Percentiles rank a stretch among this genome's conserved stretches.
These are phyloP conservation scores for Ceratobasidium sp. DNA, from an alignment of 1,284 basidiomycete species.

Conservation along the genomic window DNA sequence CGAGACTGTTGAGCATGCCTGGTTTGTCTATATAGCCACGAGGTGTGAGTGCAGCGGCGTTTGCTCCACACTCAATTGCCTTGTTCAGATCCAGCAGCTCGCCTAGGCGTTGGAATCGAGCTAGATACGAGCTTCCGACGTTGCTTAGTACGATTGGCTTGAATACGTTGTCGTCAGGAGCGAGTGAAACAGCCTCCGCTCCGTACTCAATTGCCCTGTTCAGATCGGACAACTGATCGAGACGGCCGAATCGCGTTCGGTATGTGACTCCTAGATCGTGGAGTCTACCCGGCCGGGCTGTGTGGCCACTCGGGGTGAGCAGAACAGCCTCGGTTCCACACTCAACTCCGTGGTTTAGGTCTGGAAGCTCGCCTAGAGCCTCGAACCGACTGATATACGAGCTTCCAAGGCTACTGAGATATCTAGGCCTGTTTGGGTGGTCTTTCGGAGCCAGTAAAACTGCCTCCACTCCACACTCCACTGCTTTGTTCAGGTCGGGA, in stretches of 20 bases:
- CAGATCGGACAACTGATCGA: background rate
- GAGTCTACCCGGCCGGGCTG: too few relatives aligned
- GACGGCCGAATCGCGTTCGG: background rate
- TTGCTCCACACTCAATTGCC: background rate
- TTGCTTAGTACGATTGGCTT: background rate
- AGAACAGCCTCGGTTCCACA: too few relatives aligned
- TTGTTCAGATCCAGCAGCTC: background rate
- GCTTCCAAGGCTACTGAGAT: too few relatives aligned
- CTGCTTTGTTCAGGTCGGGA: background rate
- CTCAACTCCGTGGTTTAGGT: too few relatives aligned
- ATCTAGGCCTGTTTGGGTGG: background rate
- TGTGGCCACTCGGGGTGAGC: too few relatives aligned
- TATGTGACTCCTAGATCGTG: background rate
- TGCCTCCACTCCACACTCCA: background rate
- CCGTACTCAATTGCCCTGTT: background rate
- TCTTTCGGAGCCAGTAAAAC: background rate
- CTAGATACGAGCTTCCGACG: background rate
- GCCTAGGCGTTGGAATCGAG: background rate
- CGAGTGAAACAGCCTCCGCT: background rate
- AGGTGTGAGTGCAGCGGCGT: background rate
- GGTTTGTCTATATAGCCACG: background rate
- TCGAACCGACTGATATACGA: too few relatives aligned
- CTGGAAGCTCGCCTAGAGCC: too few relatives aligned
- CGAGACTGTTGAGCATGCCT: background rate
- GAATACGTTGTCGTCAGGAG: background rate